A percentile compares a stretch with the other conserved stretches of the same genome.
phyloP scores from a whole-genome alignment of 257 asterid species.

The Primulina tabacum region DNA sequence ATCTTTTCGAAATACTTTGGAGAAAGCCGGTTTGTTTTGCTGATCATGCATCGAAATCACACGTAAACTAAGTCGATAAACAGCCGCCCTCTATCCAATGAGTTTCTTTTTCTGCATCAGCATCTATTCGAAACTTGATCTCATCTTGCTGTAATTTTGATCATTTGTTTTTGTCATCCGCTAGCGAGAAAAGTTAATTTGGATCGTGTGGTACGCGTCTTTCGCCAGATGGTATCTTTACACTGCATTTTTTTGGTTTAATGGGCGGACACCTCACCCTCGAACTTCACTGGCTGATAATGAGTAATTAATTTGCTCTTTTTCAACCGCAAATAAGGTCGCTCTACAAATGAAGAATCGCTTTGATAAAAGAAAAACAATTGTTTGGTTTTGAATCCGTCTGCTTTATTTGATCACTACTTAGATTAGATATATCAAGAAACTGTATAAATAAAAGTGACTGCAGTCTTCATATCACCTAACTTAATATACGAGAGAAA shows the following conservation, averaged over 20 bases:
- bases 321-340: background rate
- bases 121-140: background rate
- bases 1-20: too few relatives aligned
- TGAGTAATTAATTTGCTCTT: background rate
- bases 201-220: background rate
- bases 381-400: background rate
- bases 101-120: too few relatives aligned
- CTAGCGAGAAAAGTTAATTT: background rate
- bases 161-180: too few relatives aligned
- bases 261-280: background rate
- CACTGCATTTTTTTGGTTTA: background rate
- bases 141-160: background rate
- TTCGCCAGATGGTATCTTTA: background rate
- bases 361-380: background rate
- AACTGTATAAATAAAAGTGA: background rate
- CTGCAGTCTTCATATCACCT: constrained; percentile 16
- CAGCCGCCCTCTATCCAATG: background rate
- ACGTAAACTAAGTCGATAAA: background rate
- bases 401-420: background rate
- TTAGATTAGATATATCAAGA: background rate
- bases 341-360: background rate
- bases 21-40: background rate
- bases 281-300: background rate
- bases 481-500: background rate
- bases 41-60: background rate